Conservation (phyloP, 495 filamentous ascomycete genomes). For the Neurospora africana region DNA sequence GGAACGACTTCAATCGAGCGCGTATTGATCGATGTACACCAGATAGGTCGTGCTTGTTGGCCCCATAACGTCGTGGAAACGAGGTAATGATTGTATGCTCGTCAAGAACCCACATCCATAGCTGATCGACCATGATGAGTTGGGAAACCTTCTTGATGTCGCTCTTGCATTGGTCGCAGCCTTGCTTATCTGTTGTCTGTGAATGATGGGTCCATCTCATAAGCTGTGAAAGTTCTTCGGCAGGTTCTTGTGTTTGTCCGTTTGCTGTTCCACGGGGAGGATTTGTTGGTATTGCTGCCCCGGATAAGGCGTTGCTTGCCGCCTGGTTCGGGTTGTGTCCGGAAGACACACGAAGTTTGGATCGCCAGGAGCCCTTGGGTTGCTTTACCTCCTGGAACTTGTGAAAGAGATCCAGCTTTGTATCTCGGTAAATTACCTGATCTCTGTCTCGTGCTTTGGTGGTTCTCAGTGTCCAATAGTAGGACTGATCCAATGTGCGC, state of each 20-base stretch:
- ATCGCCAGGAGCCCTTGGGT: conserved; percentile 12
- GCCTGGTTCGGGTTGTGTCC: too few relatives aligned
- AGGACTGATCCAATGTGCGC: conserved; percentile 60
- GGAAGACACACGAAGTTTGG: too few relatives aligned
- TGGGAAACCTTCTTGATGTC: conserved; percentile 41
- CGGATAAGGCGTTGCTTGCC: too few relatives aligned
- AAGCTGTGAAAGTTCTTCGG: too few relatives aligned
- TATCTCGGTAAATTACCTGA: conserved; percentile 53
- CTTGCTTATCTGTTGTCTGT: neutral
- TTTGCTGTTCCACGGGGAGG: too few relatives aligned
- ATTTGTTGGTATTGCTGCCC: too few relatives aligned
- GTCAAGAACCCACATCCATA: conserved; percentile 67
- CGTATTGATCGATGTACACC: conserved; percentile 54
- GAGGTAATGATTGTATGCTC: conserved; percentile 54
- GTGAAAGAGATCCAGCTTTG: conserved; percentile 1
- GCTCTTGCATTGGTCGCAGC: conserved; percentile 20
- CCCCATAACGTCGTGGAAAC: conserved; percentile 57
- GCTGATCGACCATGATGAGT: conserved; percentile 66
- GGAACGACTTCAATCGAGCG: conserved; percentile 13
- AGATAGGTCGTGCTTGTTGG: conserved; percentile 55
- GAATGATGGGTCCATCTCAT: conserved; percentile 11
- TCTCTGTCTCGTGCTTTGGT: conserved; percentile 52
- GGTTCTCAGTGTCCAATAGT: conserved; percentile 50
- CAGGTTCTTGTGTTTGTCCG: too few relatives aligned
- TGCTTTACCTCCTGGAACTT: neutral